phyloP scores from a whole-genome alignment of 768 basidiomycete species.

The Leccinellum rugosiceps region DNA sequence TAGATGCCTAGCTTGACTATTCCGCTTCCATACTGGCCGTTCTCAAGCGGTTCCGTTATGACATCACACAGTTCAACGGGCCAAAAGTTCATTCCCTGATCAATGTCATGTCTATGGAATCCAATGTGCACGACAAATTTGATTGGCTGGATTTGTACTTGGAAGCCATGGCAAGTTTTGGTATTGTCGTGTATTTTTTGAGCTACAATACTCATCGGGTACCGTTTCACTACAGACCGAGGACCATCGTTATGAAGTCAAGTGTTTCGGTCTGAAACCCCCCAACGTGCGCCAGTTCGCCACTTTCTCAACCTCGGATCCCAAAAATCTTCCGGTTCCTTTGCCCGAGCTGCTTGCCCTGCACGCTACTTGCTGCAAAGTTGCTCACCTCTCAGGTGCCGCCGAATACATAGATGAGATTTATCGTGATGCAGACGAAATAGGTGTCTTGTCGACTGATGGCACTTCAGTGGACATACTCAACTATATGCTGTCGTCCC shows the following conservation, averaged over 20 bases:
- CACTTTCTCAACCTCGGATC: too few relatives aligned
- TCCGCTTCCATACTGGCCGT: too few relatives aligned
- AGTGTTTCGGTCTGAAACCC: neutral
- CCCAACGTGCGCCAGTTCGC: neutral
- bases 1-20: too few relatives aligned
- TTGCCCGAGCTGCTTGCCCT: slow-evolving; percentile 10
- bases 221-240: neutral
- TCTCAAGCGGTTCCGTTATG: too few relatives aligned
- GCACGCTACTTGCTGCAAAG: slow-evolving; percentile 24
- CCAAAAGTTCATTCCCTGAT: slow-evolving; percentile 5
- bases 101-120: slow-evolving; percentile 1
- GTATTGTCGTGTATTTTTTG: neutral
- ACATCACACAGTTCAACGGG: slow-evolving; percentile 1
- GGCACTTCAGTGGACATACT: slow-evolving; percentile 1
- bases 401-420: slow-evolving; percentile 16
- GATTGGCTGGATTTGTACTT: slow-evolving; percentile 4
- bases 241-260: slow-evolving; percentile 6
- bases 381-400: slow-evolving; percentile 25
- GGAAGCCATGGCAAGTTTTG: slow-evolving; percentile 4
- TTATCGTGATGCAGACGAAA: slow-evolving; percentile 4
- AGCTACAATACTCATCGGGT: neutral
- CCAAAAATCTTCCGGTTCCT: slow-evolving; percentile 13
- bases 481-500: neutral
- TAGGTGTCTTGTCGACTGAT: neutral
- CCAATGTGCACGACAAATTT: neutral